Evolutionary conservation across 129 eudicot genomes (phyloP).

Genomic region (Pittosporum tobira): DNA sequence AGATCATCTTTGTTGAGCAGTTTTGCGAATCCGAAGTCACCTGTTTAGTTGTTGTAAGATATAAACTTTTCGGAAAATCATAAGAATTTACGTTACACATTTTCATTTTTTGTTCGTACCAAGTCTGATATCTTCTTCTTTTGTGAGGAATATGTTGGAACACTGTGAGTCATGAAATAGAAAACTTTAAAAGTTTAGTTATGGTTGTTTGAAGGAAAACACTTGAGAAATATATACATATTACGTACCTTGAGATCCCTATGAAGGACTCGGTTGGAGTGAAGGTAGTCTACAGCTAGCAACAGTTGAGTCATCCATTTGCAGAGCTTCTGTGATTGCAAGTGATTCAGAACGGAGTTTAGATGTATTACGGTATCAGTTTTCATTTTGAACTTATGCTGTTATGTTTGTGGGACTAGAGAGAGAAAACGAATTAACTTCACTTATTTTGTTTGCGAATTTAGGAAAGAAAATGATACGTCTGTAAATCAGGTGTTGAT

Average conservation of each 20-base stretch:
- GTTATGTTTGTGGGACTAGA: too few species aligned
- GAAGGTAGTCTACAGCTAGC: constrained; percentile 87
- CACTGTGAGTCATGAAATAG: constrained; percentile 40
- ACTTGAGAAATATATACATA: background rate
- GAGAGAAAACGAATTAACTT: too few species aligned
- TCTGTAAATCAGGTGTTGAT: too few species aligned
- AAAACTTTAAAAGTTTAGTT: background rate
- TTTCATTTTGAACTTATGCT: too few species aligned
- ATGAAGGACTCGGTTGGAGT: constrained; percentile 84
- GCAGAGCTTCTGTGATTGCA: constrained; percentile 54
- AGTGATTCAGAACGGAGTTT: background rate
- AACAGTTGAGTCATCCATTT: constrained; percentile 89
- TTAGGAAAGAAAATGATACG: too few species aligned
- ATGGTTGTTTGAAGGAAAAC: background rate
- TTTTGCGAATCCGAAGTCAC: constrained; percentile 95
- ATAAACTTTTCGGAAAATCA: background rate
- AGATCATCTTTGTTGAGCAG: constrained; percentile 69
- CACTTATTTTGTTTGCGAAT: too few species aligned
- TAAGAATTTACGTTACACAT: background rate
- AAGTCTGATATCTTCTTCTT: constrained; percentile 73
- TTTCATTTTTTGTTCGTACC: constrained; percentile 39
- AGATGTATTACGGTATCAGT: background rate
- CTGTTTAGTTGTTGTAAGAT: constrained; percentile 24
- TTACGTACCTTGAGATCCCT: constrained; percentile 77
- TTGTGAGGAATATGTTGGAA: constrained; percentile 91